Conservation (phyloP, 2,329 filamentous ascomycete genomes). For the Colletotrichum tropicale region DNA sequence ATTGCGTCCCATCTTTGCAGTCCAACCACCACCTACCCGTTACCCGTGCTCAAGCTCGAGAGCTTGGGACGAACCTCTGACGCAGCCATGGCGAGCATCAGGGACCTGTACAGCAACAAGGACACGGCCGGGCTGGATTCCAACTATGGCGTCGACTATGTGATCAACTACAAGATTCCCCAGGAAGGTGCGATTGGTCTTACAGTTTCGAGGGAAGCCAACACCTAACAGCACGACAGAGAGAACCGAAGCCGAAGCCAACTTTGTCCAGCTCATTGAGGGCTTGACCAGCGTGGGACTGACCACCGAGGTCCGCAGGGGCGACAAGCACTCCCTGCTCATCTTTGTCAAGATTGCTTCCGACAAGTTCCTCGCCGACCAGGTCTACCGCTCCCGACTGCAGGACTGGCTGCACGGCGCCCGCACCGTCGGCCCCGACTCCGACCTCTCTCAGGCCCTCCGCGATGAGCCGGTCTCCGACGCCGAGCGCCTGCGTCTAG, state of each 20-base stretch:
- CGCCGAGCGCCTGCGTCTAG: constrained; percentile 84
- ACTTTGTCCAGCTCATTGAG: constrained; percentile 79
- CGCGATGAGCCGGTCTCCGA: constrained; percentile 80
- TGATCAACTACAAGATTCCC: constrained; percentile 79
- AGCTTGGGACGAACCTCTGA: constrained; percentile 7
- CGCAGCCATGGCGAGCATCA: constrained; percentile 18
- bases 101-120: constrained; percentile 16
- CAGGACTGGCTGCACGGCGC: constrained; percentile 95
- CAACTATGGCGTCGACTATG: constrained; percentile 75
- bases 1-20: not conserved
- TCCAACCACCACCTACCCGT: not conserved
- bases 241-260: constrained; percentile 70
- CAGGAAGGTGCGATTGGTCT: constrained; percentile 57
- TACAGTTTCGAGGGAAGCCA: not conserved
- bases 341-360: constrained; percentile 85
- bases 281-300: constrained; percentile 81
- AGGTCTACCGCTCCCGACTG: constrained; percentile 85
- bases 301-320: constrained; percentile 84
- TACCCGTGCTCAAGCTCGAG: constrained; percentile 14
- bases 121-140: constrained; percentile 17
- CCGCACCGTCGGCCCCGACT: constrained; percentile 75
- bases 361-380: constrained; percentile 73
- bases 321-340: constrained; percentile 75
- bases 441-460: constrained; percentile 72
- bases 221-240: constrained; percentile 47